Evolutionary conservation across 108 stramenopile genomes (phyloP), one percentile per base, ranked within the genome.

Genomic region (Skeletonema marinoi): DNA sequence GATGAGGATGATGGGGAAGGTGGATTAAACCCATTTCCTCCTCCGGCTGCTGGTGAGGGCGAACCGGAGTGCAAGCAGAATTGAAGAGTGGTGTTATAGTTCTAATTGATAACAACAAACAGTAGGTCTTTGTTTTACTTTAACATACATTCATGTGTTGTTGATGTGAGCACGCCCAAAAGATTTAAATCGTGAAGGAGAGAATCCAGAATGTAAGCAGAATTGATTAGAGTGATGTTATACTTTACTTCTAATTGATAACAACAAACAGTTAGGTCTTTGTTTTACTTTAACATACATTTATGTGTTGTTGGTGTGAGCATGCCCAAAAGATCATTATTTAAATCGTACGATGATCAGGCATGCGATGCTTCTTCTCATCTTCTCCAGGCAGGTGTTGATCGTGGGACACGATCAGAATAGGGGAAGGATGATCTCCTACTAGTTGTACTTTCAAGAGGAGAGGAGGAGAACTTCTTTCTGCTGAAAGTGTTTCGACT

Each of bases 31-130:
- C 25, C 25, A 25, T 25, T 25, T 25, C 25, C 25, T 0, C 25
- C 25, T 25, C n/a, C 70, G 3, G 50, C 58, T 44, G 41, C 63
- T 31, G 74, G 79, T 56, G 67, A 81, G 36, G 80, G 70, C 4
- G 80, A 81, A 35, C 80, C 73, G 16, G 80, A 81, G 11, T 81
- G 80, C 30, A 71, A 81, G 46, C 70, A 78, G 36, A 71, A 68
- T 66, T 77, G 68, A 77, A 11, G 29, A 32, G 38, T 8, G 7
- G 8, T 39, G 8, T 39, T 6, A n/a, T 35, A 5, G 2, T 35
- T 35, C 33, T 35, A 35, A 6, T 6, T 35, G 33, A 35, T 35
- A 35, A 35, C 6, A 35, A 35, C 4, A 4, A 35, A 35, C 6
- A 35, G 33, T 35, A 5, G 6, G 8, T 39, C 38, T 39, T 39